Evolutionary conservation across 768 basidiomycete species (phyloP).

Genomic region (Cystobasidium tubakii): DNA sequence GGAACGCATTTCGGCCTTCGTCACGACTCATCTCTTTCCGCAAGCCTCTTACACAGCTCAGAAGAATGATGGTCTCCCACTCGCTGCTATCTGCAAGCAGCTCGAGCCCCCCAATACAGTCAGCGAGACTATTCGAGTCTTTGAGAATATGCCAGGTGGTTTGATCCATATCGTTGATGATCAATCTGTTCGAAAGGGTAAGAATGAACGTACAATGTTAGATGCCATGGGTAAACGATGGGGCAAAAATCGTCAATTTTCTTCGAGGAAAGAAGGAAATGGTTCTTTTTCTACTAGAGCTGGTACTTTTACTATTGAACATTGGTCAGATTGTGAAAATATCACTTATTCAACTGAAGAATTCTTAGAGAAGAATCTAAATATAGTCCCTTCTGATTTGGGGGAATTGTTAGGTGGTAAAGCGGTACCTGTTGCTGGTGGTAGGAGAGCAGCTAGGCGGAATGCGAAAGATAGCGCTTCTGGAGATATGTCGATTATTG

Average conservation of each 20-base stretch:
- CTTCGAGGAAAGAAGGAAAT: slow-evolving; percentile 42
- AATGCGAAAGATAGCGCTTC: slow-evolving; percentile 28
- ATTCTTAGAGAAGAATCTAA: slow-evolving; percentile 82
- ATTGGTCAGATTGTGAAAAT: slow-evolving; percentile 67
- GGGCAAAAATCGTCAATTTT: slow-evolving; percentile 85
- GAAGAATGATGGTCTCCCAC: slow-evolving; percentile 72
- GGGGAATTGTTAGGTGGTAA: slow-evolving; percentile 74
- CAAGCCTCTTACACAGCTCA: slow-evolving; percentile 72
- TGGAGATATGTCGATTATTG: slow-evolving; percentile 39
- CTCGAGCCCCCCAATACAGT: slow-evolving; percentile 61
- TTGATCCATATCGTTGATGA: slow-evolving; percentile 97
- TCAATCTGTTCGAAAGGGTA: slow-evolving; percentile 78
- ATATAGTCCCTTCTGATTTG: slow-evolving; percentile 86
- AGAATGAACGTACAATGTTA: slow-evolving; percentile 88
- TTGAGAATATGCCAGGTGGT: slow-evolving; percentile 81
- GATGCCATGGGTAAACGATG: slow-evolving; percentile 90
- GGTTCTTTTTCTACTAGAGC: background rate
- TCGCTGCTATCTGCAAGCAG: slow-evolving; percentile 67
- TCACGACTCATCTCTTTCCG: slow-evolving; percentile 53
- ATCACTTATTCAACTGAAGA: slow-evolving; percentile 86
- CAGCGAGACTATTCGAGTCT: slow-evolving; percentile 81
- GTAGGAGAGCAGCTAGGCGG: slow-evolving; percentile 40
- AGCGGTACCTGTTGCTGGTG: slow-evolving; percentile 4
- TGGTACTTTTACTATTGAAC: slow-evolving; percentile 83
- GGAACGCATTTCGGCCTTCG: slow-evolving; percentile 77